Conservation (phyloP, 2,329 filamentous ascomycete genomes). For the Rachicladosporium sp. region DNA sequence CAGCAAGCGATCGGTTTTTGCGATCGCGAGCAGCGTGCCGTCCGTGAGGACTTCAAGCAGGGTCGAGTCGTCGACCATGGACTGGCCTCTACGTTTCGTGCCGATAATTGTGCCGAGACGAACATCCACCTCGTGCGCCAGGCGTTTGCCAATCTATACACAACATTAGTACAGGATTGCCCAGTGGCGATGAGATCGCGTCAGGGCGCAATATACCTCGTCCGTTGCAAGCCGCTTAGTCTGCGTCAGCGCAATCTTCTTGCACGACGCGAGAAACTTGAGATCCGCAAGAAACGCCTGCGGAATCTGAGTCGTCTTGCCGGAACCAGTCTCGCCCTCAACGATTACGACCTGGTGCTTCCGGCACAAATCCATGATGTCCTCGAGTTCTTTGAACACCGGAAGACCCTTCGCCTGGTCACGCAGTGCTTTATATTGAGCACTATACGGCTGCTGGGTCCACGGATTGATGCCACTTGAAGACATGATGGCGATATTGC, state of each 20-base stretch:
- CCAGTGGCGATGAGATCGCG: no score
- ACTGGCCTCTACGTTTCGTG: no score
- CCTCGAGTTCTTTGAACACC: constrained; percentile 89
- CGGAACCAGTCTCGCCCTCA: constrained; percentile 89
- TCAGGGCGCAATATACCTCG: no score
- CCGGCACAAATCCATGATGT: constrained; percentile 94
- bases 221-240: no score
- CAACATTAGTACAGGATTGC: no score
- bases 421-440: not conserved
- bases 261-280: constrained; percentile 31
- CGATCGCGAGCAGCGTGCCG: constrained; percentile 1
- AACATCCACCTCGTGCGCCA: no score
- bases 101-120: no score
- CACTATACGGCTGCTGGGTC: not conserved
- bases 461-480: not conserved
- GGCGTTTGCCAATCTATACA: no score
- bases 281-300: constrained; percentile 68
- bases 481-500: no score
- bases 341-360: constrained; percentile 83
- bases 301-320: constrained; percentile 94
- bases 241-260: no score
- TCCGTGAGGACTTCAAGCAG: constrained; percentile 3
- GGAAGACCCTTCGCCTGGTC: constrained; percentile 42
- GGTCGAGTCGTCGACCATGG: not conserved
- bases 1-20: constrained; percentile 1